Evolutionary conservation across 2,329 filamentous ascomycete species (phyloP).

Genomic region (Pseudogymnoascus sp.): DNA sequence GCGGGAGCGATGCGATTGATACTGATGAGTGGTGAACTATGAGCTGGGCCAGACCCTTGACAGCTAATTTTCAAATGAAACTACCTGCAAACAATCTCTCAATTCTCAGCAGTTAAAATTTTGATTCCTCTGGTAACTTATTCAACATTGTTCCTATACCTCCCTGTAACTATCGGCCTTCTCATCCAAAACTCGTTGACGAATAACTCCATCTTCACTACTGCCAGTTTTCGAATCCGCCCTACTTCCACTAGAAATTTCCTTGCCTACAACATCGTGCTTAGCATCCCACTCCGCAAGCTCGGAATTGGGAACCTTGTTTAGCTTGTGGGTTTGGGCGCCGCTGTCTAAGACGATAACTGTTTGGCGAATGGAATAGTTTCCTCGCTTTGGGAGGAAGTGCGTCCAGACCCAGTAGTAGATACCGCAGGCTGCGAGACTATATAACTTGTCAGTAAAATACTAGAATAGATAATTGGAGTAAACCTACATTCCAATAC

Average conservation of each 20-base stretch:
- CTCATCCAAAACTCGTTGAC: constrained; percentile 1
- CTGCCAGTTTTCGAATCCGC: background rate
- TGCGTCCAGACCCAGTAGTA: constrained; percentile 55
- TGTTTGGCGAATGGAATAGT: constrained; percentile 49
- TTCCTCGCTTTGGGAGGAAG: constrained; percentile 42
- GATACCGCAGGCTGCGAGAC: constrained; percentile 42
- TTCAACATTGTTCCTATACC: background rate
- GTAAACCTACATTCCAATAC: constrained; percentile 54
- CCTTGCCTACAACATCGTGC: constrained; percentile 39
- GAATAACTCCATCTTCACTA: background rate
- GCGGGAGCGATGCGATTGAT: background rate
- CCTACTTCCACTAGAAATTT: constrained; percentile 1
- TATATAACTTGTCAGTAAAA: constrained; percentile 21
- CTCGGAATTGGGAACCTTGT: constrained; percentile 44
- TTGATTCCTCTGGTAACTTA: background rate
- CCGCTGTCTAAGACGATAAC: constrained; percentile 42
- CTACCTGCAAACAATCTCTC: background rate
- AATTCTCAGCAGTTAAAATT: too few relatives aligned
- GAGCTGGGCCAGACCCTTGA: background rate
- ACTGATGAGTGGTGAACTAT: background rate
- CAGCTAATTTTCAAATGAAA: too few relatives aligned
- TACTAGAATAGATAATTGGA: background rate
- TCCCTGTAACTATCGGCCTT: background rate
- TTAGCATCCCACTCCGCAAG: constrained; percentile 48
- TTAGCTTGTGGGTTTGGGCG: constrained; percentile 38